Evolutionary conservation across 2,329 filamentous ascomycete species (phyloP), one percentile per base, ranked within the genome.

Genomic region (Penicillium sp.): DNA sequence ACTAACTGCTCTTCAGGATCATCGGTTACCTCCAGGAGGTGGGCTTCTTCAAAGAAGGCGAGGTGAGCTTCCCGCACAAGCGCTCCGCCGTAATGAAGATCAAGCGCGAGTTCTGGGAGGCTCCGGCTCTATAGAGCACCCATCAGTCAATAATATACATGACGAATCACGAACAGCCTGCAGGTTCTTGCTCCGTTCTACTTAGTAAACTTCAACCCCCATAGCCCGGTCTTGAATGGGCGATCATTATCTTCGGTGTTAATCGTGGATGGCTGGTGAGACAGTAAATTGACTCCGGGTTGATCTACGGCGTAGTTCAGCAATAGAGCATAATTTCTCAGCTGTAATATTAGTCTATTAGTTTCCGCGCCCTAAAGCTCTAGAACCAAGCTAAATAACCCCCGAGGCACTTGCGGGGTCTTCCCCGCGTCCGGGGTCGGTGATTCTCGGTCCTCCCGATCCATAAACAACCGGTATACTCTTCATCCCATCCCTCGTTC

Each of bases 31-130:
- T 95, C 14, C 81, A 89, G 55, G 74, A 82, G 6, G 80, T 81
- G 0, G 92, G 92, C 0, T 99, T 97, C 68, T 84, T 87, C 59
- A 94, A 90, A 66, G 89, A 96, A 73, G 85, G 85, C 53, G 90
- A 96, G 66, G 80, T 97, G 45, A 82, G 86, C 1, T 91, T 99
- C 58, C 87, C 91, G 1, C 92, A 97, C 69, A 99, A 99, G 72
- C 91, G 95, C 69, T 86, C 90, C 6, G 95, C 92, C 72, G 80
- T 92, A 55, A 88, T 95, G 73, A 88, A 87, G 64, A 80, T 95
- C 57, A 81, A 84, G 51, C 80, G 92, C 54, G 91, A 96, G 59
- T 82, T 80, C 18, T 97, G 91, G 88, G 82, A 88, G 41, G 85
- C 83, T 0, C 90, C 90, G 13, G 77, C 76, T 4, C 61, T 87